Percentiles rank a stretch among this genome's conserved stretches.
Conservation (phyloP, 306 rosid species). For the Cucumis sativus region DNA sequence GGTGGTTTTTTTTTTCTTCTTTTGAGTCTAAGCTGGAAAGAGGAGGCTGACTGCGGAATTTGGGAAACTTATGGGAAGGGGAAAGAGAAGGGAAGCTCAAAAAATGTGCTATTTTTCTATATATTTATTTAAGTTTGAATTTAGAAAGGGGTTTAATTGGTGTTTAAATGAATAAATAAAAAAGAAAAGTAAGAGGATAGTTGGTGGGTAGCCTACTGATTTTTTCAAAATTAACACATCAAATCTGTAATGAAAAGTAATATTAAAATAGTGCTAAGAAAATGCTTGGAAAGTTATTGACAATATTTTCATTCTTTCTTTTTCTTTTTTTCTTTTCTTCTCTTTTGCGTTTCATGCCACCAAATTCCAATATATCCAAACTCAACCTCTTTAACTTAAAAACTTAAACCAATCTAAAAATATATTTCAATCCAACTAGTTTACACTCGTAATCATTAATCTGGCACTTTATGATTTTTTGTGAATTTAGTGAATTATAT, state of each 20-base stretch:
- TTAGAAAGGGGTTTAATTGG: neutral
- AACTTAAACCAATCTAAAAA: too few relatives aligned
- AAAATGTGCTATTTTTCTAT: neutral
- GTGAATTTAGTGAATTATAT: too few relatives aligned
- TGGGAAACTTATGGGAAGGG: slow-evolving; percentile 5
- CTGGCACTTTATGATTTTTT: too few relatives aligned
- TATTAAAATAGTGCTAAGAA: neutral
- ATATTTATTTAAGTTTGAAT: neutral
- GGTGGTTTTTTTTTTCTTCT: neutral
- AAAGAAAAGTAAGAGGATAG: neutral
- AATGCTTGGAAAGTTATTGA: neutral
- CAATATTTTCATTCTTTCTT: too few relatives aligned
- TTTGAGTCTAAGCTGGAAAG: neutral
- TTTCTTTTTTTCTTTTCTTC: too few relatives aligned
- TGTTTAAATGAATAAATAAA: neutral
- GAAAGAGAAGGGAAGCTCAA: neutral
- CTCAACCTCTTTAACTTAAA: too few relatives aligned
- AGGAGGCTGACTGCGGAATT: neutral
- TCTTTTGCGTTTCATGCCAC: too few relatives aligned
- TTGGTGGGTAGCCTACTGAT: neutral
- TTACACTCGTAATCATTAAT: too few relatives aligned
- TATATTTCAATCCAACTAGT: too few relatives aligned
- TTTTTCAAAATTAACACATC: neutral
- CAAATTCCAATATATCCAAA: too few relatives aligned
- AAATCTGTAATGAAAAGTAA: neutral